Evolutionary conservation across 2,329 filamentous ascomycete species (phyloP).

Genomic region (Geosmithia putterillii): DNA sequence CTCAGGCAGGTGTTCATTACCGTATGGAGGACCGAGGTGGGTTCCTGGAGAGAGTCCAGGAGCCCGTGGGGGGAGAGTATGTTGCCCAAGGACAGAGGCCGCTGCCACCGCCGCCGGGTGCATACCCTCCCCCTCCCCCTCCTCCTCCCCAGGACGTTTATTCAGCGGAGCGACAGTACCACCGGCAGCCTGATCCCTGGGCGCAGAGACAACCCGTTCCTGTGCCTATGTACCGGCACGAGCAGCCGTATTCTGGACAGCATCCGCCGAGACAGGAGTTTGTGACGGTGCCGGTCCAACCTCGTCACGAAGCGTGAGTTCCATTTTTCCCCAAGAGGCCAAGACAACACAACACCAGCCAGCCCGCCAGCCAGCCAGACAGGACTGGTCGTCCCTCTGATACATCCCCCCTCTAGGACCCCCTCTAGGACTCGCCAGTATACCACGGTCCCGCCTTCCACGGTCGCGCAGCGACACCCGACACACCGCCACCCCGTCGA

Average conservation of each 20-base stretch:
- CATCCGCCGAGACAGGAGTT: not conserved
- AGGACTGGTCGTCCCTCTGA: too few relatives aligned
- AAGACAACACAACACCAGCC: too few relatives aligned
- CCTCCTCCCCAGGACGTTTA: not conserved
- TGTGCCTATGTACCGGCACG: not conserved
- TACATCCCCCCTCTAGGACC: too few relatives aligned
- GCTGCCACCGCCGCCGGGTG: not conserved
- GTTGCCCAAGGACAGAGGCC: not conserved
- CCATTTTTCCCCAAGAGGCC: not conserved
- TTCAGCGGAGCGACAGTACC: not conserved
- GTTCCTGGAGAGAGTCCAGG: constrained; percentile 19
- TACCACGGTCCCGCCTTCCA: too few relatives aligned
- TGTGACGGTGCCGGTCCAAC: not conserved
- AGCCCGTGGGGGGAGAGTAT: not conserved
- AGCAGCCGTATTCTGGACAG: not conserved
- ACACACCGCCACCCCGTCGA: too few relatives aligned
- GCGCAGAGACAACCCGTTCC: not conserved
- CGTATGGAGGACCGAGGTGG: constrained; percentile 27
- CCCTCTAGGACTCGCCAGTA: too few relatives aligned
- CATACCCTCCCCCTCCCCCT: not conserved
- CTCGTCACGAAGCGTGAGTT: not conserved
- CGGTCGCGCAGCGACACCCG: too few relatives aligned
- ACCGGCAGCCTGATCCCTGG: not conserved
- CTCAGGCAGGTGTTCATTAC: not conserved
- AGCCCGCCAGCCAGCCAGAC: too few relatives aligned